Percentiles rank a stretch among this genome's conserved stretches.
Evolutionary conservation across 306 rosid genomes (phyloP).

Genomic region (Pyrus communis): DNA sequence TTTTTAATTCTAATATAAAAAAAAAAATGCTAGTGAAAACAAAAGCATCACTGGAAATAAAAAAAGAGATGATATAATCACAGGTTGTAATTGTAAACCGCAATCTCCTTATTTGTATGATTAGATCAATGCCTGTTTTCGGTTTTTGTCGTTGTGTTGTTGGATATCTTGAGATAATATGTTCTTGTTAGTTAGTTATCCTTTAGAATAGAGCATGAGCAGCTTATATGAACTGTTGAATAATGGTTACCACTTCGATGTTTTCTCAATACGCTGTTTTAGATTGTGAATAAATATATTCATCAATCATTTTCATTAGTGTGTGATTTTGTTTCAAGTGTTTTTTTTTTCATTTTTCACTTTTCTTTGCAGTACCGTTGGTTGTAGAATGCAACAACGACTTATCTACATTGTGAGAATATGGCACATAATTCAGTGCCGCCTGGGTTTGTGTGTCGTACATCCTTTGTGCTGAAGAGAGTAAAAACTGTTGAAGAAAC

Average conservation of each 20-base stretch:
- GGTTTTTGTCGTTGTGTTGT: background rate
- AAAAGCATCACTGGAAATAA: too few relatives aligned
- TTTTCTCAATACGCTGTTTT: background rate
- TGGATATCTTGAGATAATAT: background rate
- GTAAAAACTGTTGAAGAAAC: constrained; percentile 26
- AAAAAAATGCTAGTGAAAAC: too few relatives aligned
- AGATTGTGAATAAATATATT: background rate
- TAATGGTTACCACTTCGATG: background rate
- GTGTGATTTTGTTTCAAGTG: background rate
- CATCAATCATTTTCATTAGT: background rate
- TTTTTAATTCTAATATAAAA: too few relatives aligned
- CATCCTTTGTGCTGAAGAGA: constrained; percentile 54
- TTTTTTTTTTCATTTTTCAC: background rate
- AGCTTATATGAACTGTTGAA: background rate
- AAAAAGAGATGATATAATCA: background rate
- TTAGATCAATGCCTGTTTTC: background rate
- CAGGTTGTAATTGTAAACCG: background rate
- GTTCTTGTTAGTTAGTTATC: background rate
- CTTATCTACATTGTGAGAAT: constrained; percentile 12
- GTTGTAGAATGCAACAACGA: constrained; percentile 14
- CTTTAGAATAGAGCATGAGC: background rate
- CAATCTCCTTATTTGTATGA: background rate
- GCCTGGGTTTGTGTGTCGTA: constrained; percentile 62
- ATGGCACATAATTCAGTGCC: constrained; percentile 36
- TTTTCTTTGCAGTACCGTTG: constrained; percentile 27